These are phyloP conservation scores for Persicaria tinctoria DNA, from an alignment of 148 eudicot species.

Conservation along the genomic window DNA sequence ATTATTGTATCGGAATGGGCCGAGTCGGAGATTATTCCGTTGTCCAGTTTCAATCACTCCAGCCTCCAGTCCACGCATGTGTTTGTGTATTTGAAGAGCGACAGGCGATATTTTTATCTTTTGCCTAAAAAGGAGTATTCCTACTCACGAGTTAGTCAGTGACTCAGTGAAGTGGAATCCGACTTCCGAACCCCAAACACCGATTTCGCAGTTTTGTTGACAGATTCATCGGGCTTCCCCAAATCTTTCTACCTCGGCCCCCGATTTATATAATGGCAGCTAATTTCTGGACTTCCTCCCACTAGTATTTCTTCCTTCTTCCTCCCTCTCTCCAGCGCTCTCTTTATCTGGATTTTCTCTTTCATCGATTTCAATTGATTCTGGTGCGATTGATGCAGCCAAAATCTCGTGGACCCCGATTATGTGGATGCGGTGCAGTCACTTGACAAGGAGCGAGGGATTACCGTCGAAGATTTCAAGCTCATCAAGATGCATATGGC, in stretches of 20 bases:
- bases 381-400: conserved; percentile 30
- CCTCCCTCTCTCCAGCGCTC: not conserved
- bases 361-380: not conserved
- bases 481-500: conserved; percentile 88
- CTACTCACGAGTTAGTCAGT: not conserved
- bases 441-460: conserved; percentile 70
- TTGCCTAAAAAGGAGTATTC: not conserved
- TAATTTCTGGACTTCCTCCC: conserved; percentile 98
- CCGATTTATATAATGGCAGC: conserved; percentile 54
- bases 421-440: conserved; percentile 78
- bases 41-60: no score
- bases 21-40: no score
- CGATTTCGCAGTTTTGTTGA: not conserved
- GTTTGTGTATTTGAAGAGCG: no score
- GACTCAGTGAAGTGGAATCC: not conserved
- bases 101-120: no score
- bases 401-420: conserved; percentile 71
- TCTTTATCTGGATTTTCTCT: not conserved
- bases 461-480: conserved; percentile 85
- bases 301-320: conserved; percentile 39
- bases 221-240: conserved; percentile 11
- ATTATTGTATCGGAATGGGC: no score
- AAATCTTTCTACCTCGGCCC: conserved; percentile 1
- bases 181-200: conserved; percentile 6
- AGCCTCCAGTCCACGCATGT: no score